Conservation (phyloP, 2,329 filamentous ascomycete species). For the Colletotrichum gloeosporioides region DNA sequence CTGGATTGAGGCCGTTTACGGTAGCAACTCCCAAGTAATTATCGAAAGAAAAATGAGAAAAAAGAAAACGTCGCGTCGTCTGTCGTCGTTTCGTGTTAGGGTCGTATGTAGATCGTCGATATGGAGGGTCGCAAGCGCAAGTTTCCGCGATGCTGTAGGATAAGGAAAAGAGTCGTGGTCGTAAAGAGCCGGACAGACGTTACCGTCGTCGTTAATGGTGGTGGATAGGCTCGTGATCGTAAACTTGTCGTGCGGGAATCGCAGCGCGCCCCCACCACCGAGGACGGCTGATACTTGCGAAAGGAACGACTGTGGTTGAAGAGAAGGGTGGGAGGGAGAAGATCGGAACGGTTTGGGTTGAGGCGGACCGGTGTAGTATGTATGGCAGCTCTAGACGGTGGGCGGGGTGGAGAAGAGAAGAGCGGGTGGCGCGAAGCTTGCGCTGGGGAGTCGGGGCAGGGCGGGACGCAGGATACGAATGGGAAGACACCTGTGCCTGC, state of each 20-base stretch:
- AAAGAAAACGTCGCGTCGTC: slow-evolving; percentile 2
- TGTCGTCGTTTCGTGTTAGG: slow-evolving; percentile 9
- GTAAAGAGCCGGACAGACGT: neutral
- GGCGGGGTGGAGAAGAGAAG: slow-evolving; percentile 20
- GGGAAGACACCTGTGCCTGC: slow-evolving; percentile 17
- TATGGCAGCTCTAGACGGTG: slow-evolving; percentile 22
- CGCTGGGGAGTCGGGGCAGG: slow-evolving; percentile 14
- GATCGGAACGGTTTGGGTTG: slow-evolving; percentile 15
- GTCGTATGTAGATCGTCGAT: slow-evolving; percentile 5
- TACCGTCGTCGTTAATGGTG: slow-evolving; percentile 1
- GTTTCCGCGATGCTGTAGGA: neutral
- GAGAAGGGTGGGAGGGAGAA: slow-evolving; percentile 15
- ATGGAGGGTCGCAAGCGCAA: slow-evolving; percentile 1
- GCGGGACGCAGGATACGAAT: slow-evolving; percentile 19
- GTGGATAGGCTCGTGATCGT: slow-evolving; percentile 11
- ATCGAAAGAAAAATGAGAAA: neutral
- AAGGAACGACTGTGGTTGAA: slow-evolving; percentile 23
- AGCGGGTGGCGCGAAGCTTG: slow-evolving; percentile 22
- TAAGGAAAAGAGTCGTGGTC: slow-evolving; percentile 11
- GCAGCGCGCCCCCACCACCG: slow-evolving; percentile 22
- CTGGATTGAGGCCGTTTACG: slow-evolving; percentile 1
- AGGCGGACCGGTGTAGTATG: slow-evolving; percentile 24
- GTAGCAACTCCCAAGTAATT: neutral
- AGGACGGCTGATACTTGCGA: slow-evolving; percentile 21
- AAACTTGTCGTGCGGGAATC: slow-evolving; percentile 7